A percentile compares a stretch with the other conserved stretches of the same genome.
These are phyloP conservation scores for Ganoderma sp. DNA, from an alignment of 1,284 basidiomycete species.

Conservation along the genomic window DNA sequence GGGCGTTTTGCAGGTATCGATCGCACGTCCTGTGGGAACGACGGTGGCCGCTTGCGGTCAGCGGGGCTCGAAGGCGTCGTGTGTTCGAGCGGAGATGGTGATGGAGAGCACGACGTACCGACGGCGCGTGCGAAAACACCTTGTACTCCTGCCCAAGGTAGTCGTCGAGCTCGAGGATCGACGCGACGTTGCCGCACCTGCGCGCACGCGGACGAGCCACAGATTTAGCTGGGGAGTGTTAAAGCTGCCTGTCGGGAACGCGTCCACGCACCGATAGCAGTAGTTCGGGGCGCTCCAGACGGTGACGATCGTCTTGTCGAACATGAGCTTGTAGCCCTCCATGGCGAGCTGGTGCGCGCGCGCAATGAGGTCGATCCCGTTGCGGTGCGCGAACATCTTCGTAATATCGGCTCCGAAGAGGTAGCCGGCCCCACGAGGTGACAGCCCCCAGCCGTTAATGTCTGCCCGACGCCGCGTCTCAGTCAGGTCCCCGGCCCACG, in stretches of 20 bases:
- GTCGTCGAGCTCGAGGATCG: slow-evolving; percentile 91
- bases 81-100: slow-evolving; percentile 5
- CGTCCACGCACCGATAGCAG: slow-evolving; percentile 83
- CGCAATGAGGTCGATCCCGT: slow-evolving; percentile 94
- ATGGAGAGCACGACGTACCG: slow-evolving; percentile 51
- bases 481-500: not conserved
- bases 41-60: slow-evolving; percentile 19
- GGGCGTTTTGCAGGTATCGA: slow-evolving; percentile 89
- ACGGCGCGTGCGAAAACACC: slow-evolving; percentile 82
- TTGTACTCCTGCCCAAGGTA: slow-evolving; percentile 91
- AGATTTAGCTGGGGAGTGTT: too few relatives aligned
- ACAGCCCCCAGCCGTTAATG: slow-evolving; percentile 93
- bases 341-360: slow-evolving; percentile 98
- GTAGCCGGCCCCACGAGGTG: slow-evolving; percentile 95
- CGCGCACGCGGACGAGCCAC: too few relatives aligned
- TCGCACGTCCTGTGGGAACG: slow-evolving; percentile 69
- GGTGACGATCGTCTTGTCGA: slow-evolving; percentile 93
- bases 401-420: slow-evolving; percentile 95
- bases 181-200: slow-evolving; percentile 94
- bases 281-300: slow-evolving; percentile 99
- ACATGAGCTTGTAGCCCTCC: slow-evolving; percentile 99
- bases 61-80: not conserved
- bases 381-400: slow-evolving; percentile 87
- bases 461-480: slow-evolving; percentile 51
- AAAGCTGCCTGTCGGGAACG: not conserved